Conservation (phyloP, 805 yeast species). For the Nadsonia fulvescens region DNA sequence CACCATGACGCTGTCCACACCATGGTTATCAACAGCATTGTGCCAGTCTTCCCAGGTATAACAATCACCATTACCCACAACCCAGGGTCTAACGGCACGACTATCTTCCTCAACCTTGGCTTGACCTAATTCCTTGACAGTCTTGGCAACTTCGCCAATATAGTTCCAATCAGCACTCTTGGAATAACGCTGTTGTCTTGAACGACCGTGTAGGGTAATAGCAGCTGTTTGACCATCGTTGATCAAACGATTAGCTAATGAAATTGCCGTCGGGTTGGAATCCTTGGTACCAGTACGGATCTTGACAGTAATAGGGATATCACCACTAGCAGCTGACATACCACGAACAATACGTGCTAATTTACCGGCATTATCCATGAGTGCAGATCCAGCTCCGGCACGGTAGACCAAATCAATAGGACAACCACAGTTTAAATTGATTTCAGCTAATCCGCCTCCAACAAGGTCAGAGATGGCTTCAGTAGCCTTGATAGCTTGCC, state of each 20-base stretch:
- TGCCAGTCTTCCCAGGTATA: slow-evolving; percentile 82
- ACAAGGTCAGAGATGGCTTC: slow-evolving; percentile 50
- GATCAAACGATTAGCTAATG: slow-evolving; percentile 51
- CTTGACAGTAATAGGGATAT: slow-evolving; percentile 79
- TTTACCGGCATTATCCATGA: slow-evolving; percentile 76
- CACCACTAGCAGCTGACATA: slow-evolving; percentile 81
- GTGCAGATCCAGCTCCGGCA: slow-evolving; percentile 90
- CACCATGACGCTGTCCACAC: slow-evolving; percentile 87
- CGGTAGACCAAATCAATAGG: slow-evolving; percentile 90
- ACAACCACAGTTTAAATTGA: slow-evolving; percentile 91
- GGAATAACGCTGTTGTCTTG: slow-evolving; percentile 90
- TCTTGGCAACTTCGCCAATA: slow-evolving; percentile 51
- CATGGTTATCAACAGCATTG: slow-evolving; percentile 40
- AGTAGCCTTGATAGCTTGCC: slow-evolving; percentile 90
- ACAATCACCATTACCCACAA: slow-evolving; percentile 91
- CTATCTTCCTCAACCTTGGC: slow-evolving; percentile 26
- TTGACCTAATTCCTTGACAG: slow-evolving; percentile 36
- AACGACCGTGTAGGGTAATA: slow-evolving; percentile 87
- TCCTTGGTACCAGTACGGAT: slow-evolving; percentile 84
- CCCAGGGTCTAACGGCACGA: slow-evolving; percentile 37
- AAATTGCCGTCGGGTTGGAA: slow-evolving; percentile 70
- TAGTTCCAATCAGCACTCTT: slow-evolving; percentile 87
- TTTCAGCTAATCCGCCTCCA: slow-evolving; percentile 50
- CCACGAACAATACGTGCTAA: slow-evolving; percentile 62
- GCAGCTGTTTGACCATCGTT: slow-evolving; percentile 74